Percentiles rank a stretch among this genome's conserved stretches.
Evolutionary conservation across 1,139 yeast genomes (phyloP).

Genomic region (Suhomyces taliae): DNA sequence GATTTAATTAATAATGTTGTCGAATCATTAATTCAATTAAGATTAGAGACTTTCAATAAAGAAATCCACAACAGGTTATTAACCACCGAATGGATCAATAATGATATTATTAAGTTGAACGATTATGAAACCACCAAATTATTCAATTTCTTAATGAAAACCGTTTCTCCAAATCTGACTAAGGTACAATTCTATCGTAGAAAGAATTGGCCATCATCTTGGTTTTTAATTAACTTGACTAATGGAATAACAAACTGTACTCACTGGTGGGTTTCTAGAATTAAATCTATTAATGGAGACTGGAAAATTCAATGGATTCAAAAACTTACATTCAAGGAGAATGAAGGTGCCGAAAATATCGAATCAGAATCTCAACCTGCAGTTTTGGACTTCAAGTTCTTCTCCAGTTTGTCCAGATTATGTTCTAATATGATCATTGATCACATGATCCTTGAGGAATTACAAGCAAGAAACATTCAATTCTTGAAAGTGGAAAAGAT

Average conservation of each 20-base stretch:
- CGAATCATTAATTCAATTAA: conserved; percentile 43
- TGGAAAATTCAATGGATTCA: conserved; percentile 61
- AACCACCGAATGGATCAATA: conserved; percentile 68
- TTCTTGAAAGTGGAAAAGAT: conserved; percentile 28
- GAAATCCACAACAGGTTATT: conserved; percentile 55
- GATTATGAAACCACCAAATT: conserved; percentile 37
- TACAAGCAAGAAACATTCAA: conserved; percentile 42
- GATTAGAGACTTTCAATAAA: conserved; percentile 53
- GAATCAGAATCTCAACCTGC: conserved; percentile 15
- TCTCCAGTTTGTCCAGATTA: conserved; percentile 48
- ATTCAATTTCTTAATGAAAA: conserved; percentile 14
- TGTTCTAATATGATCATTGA: conserved; percentile 63
- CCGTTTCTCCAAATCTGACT: conserved; percentile 11
- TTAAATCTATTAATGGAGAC: conserved; percentile 58
- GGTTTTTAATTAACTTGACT: conserved; percentile 58
- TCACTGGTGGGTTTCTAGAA: conserved; percentile 65
- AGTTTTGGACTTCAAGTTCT: conserved; percentile 47
- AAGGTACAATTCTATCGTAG: conserved; percentile 56
- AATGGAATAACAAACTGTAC: conserved; percentile 48
- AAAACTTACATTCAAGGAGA: conserved; percentile 19
- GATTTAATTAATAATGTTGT: conserved; percentile 37
- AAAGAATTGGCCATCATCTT: conserved; percentile 70
- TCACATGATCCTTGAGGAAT: conserved; percentile 63
- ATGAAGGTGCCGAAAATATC: conserved; percentile 13
- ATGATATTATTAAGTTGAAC: conserved; percentile 52